Conservation (phyloP, 2,329 filamentous ascomycete species). For the Aspergillus pseudotamarii region DNA sequence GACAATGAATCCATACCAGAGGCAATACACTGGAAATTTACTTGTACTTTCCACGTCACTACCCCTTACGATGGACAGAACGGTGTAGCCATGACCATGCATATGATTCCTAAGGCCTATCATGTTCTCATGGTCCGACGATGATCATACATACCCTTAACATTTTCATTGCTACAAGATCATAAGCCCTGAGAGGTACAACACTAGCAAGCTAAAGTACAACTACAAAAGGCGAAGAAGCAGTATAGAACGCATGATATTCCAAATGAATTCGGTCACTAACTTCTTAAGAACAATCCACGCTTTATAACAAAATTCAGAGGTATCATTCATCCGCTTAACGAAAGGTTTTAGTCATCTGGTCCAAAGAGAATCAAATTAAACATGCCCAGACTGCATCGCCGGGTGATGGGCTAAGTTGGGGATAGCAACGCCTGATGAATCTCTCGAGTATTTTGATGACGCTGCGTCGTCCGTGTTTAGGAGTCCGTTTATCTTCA, state of each 20-base stretch:
- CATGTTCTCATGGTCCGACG: neutral
- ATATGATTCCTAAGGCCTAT: too few species aligned
- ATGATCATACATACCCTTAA: neutral
- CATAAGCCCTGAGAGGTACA: too few species aligned
- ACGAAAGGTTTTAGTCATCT: neutral
- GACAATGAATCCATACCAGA: neutral
- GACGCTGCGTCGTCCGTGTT: constrained; percentile 42
- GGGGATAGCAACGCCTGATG: constrained; percentile 51
- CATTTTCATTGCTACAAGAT: neutral
- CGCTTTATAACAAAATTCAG: constrained; percentile 5
- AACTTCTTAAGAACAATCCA: constrained; percentile 13
- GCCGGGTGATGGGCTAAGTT: constrained; percentile 60
- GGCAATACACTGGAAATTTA: neutral
- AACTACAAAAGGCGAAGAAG: neutral
- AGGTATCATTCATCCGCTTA: neutral
- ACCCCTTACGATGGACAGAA: neutral
- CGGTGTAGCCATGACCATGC: too few species aligned
- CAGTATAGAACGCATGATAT: neutral
- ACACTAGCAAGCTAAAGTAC: too few species aligned
- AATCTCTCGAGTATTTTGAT: constrained; percentile 46
- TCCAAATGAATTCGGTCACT: constrained; percentile 12
- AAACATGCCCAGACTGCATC: constrained; percentile 35
- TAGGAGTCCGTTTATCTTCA: constrained; percentile 61
- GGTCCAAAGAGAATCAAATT: constrained; percentile 14
- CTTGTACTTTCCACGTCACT: neutral